Evolutionary conservation across 2,329 filamentous ascomycete species (phyloP), one percentile per base, ranked within the genome.

Genomic region (Pezicula radicicola): DNA sequence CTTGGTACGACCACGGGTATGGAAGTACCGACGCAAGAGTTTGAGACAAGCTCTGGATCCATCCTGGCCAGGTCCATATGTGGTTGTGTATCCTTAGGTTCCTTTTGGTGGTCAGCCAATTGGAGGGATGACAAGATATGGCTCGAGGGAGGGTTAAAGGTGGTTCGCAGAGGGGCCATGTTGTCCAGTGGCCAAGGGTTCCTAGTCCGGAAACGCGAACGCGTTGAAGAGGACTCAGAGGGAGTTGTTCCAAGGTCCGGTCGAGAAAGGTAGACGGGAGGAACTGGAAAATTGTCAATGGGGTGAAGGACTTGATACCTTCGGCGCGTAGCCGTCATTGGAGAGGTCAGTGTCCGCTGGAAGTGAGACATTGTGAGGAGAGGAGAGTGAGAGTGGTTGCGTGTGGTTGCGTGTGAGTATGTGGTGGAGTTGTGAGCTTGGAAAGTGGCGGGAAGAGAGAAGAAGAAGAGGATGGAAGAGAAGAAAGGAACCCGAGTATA

Each of bases 261-360:
- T 44, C 41, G 41, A 19, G 41, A 44, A 44, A 18, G 41, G 41
- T 44, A 44, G 41, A 44, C 41, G 41, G 41, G 41, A 44, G 16
- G 41, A 18, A 44, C 18, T 44, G 9, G 41, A 25, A 25, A 25
- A 25, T 25, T 25, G 25, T 25, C 25, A 44, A 13, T 44, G 41
- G 6, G 18, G 21, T 21, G 41, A 44, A 21, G 41, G 41, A 44
- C 41, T 44, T 44, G 41, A 28, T 44, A 44, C 41, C 41, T 21
- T 15, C 41, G 41, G 41, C 41, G 41, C 41, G 41, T 21, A 44
- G 41, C 41, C 41, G 41, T 44, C 9, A 44, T 18, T n/a, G 41
- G 21, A 7, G 41, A 37, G 13, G 35, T 21, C 6, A 25, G 4
- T 10, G 41, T 21, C 7, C 16, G 41, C 41, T 44, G n/a, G 18